Evolutionary conservation across 2,329 filamentous ascomycete species (phyloP).

Genomic region (Stagonosporopsis chrysanthemi): DNA sequence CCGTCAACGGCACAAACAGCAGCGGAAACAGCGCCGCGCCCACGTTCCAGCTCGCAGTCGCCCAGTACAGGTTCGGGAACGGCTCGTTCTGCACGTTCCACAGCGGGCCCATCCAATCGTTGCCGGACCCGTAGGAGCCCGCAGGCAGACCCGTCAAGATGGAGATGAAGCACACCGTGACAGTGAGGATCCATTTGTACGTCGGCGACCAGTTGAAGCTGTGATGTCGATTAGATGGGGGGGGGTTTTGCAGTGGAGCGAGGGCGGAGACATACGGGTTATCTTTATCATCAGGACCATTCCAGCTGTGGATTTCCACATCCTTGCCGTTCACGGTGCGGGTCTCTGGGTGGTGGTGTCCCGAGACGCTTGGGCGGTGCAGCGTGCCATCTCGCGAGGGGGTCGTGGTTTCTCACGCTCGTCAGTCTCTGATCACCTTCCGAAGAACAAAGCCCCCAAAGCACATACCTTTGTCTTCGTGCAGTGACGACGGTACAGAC

Average conservation of each 20-base stretch:
- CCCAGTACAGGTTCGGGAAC: constrained; percentile 51
- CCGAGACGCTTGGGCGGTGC: constrained; percentile 7
- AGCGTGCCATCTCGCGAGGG: constrained; percentile 9
- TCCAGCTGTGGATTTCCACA: constrained; percentile 35
- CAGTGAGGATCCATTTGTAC: constrained; percentile 53
- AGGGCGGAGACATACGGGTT: constrained; percentile 29
- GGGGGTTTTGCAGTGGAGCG: too few species aligned
- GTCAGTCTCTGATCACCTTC: neutral
- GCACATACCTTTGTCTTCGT: constrained; percentile 20
- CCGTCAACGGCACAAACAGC: constrained; percentile 52
- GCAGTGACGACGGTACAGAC: constrained; percentile 18
- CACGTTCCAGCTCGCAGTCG: constrained; percentile 50
- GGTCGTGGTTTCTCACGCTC: neutral
- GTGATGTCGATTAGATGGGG: neutral
- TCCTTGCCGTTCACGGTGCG: constrained; percentile 31
- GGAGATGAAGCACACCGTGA: constrained; percentile 54
- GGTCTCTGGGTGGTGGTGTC: constrained; percentile 12
- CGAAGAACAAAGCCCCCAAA: neutral
- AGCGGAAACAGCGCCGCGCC: constrained; percentile 53
- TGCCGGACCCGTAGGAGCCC: constrained; percentile 51
- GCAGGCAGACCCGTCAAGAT: constrained; percentile 53
- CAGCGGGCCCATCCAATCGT: constrained; percentile 43
- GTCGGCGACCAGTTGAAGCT: constrained; percentile 53
- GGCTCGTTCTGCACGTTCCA: constrained; percentile 48
- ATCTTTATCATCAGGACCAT: constrained; percentile 33